phyloP scores from a whole-genome alignment of 305 asterid species.

The Solanum hybrid region DNA sequence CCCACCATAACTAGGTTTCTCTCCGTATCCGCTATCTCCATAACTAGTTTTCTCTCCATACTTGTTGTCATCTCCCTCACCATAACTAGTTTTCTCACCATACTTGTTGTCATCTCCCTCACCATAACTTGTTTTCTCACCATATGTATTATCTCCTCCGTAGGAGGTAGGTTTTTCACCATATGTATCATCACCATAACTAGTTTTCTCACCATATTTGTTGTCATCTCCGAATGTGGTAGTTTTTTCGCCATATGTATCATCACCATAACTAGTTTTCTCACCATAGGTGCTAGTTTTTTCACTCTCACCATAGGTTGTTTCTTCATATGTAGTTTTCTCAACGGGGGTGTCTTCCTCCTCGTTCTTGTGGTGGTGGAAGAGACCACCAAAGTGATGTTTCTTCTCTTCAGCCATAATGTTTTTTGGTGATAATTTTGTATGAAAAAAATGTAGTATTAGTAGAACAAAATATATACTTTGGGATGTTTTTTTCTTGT shows the following conservation, averaged over 20 bases:
- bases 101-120: too few relatives aligned
- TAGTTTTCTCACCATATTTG: neutral
- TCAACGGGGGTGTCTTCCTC: neutral
- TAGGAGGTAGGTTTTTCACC: too few relatives aligned
- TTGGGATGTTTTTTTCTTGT: neutral
- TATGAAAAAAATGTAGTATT: neutral
- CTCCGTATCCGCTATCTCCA: neutral
- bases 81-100: neutral
- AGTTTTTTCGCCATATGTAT: neutral
- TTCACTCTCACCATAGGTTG: neutral
- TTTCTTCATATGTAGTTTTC: neutral
- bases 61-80: neutral
- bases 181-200: neutral
- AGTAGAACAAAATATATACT: neutral
- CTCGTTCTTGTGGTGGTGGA: slow-evolving; percentile 6
- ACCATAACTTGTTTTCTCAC: neutral
- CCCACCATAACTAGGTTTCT: neutral
- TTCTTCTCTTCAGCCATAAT: slow-evolving; percentile 10
- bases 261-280: neutral
- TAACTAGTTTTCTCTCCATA: neutral
- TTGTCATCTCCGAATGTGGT: neutral
- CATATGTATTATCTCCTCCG: neutral
- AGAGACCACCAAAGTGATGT: neutral
- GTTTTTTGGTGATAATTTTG: neutral
- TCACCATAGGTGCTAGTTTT: neutral